phyloP scores from a whole-genome alignment of 2,329 filamentous ascomycete genomes.

The Lachnellula suecica region DNA sequence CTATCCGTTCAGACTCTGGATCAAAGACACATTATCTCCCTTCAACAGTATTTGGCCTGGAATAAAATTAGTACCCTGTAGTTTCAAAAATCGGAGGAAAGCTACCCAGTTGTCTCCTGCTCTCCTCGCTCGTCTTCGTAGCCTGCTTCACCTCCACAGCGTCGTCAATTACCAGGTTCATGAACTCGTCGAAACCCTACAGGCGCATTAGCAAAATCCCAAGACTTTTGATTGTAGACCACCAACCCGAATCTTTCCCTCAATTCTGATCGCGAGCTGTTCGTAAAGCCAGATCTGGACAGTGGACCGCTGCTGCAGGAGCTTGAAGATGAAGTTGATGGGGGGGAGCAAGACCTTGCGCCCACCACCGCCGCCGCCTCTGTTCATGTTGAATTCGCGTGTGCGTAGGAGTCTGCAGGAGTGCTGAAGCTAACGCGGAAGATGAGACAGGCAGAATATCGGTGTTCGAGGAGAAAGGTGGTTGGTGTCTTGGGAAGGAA shows the following conservation, averaged over 20 bases:
- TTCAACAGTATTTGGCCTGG: conserved; percentile 65
- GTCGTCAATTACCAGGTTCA: conserved; percentile 97
- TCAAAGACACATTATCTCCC: conserved; percentile 66
- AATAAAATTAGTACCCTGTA: conserved; percentile 19
- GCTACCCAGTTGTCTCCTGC: conserved; percentile 75
- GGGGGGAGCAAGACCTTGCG: conserved; percentile 71
- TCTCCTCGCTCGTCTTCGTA: conserved; percentile 79
- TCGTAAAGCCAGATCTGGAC: conserved; percentile 98
- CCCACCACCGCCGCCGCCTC: conserved; percentile 39
- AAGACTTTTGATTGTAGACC: background rate
- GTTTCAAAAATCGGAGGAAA: conserved; percentile 17
- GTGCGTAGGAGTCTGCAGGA: background rate
- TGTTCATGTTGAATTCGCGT: conserved; percentile 28
- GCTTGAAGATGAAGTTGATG: conserved; percentile 92
- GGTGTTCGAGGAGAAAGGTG: conserved; percentile 2
- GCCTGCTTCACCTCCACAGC: conserved; percentile 87
- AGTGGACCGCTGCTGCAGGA: conserved; percentile 72
- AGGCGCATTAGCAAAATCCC: conserved; percentile 15
- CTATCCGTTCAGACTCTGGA: conserved; percentile 44
- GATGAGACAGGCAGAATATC: no score
- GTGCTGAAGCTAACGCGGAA: background rate
- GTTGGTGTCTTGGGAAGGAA: background rate
- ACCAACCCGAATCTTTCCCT: conserved; percentile 90
- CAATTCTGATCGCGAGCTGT: conserved; percentile 89
- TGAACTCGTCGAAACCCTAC: conserved; percentile 97